Evolutionary conservation across 2,329 filamentous ascomycete species (phyloP).

Genomic region (Trichoderma semiorbis): DNA sequence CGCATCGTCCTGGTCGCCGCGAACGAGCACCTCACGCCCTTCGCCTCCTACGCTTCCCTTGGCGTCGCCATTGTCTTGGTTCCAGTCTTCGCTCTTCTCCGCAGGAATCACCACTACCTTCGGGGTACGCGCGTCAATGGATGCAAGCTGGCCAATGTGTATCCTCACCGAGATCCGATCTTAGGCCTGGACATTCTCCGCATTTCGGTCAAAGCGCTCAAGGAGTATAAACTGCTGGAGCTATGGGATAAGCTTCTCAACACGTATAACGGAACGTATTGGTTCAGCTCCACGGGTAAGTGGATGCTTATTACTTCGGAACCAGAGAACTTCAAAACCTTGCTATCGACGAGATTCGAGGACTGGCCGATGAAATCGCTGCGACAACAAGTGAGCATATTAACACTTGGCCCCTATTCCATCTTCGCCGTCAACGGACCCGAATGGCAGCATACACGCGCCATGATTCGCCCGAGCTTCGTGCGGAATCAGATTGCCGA

Average conservation of each 20-base stretch:
- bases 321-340: slow-evolving; percentile 53
- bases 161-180: slow-evolving; percentile 52
- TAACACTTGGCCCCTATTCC: slow-evolving; percentile 47
- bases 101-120: slow-evolving; percentile 23
- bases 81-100: slow-evolving; percentile 18
- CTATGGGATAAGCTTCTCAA: slow-evolving; percentile 32
- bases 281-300: slow-evolving; percentile 29
- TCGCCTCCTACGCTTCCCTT: slow-evolving; percentile 15
- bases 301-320: slow-evolving; percentile 49
- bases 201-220: slow-evolving; percentile 36
- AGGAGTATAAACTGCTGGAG: slow-evolving; percentile 35
- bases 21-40: slow-evolving; percentile 2
- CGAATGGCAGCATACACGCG: slow-evolving; percentile 50
- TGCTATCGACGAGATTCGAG: slow-evolving; percentile 51
- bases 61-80: slow-evolving; percentile 20
- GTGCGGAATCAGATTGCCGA: slow-evolving; percentile 58
- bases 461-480: slow-evolving; percentile 53
- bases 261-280: slow-evolving; percentile 34
- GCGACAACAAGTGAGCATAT: slow-evolving; percentile 36
- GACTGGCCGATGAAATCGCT: slow-evolving; percentile 46
- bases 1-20: not conserved
- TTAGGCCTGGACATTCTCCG: slow-evolving; percentile 50
- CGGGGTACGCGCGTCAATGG: slow-evolving; percentile 38
- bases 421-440: slow-evolving; percentile 55
- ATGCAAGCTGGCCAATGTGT: slow-evolving; percentile 43